phyloP scores from a whole-genome alignment of 148 eudicot genomes.

The Cornus kousa region DNA sequence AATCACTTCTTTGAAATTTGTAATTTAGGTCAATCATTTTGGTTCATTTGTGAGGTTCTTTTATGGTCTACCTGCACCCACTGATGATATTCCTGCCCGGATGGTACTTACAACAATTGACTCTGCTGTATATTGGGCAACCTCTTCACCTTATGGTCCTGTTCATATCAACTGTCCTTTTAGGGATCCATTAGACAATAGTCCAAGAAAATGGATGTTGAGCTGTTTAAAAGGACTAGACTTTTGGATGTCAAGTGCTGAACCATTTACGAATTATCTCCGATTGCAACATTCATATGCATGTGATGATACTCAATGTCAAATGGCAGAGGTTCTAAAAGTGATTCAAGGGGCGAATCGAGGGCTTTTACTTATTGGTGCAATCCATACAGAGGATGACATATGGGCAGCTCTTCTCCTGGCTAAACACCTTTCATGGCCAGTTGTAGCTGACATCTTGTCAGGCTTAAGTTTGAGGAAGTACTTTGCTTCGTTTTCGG shows the following conservation, averaged over 20 bases:
- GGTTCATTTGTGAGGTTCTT: constrained; percentile 81
- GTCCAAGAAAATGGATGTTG: constrained; percentile 43
- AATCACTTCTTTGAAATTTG: constrained; percentile 4
- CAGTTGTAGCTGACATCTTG: constrained; percentile 76
- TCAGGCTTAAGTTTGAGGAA: constrained; percentile 86
- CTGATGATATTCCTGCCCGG: constrained; percentile 70
- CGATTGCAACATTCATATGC: constrained; percentile 38
- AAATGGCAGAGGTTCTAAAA: constrained; percentile 50
- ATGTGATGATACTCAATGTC: constrained; percentile 26
- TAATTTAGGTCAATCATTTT: constrained; percentile 78
- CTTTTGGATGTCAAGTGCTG: constrained; percentile 60
- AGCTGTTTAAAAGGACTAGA: constrained; percentile 75
- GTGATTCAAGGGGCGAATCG: constrained; percentile 51
- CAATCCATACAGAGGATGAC: constrained; percentile 69
- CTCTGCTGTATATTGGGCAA: constrained; percentile 78
- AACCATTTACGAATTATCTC: constrained; percentile 71
- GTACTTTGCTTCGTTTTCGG: constrained; percentile 44
- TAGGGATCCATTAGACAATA: constrained; percentile 83
- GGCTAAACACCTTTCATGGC: constrained; percentile 89
- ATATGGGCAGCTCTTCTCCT: constrained; percentile 86
- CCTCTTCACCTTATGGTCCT: constrained; percentile 76
- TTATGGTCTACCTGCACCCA: constrained; percentile 82
- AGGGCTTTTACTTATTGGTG: constrained; percentile 73
- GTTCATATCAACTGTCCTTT: constrained; percentile 90
- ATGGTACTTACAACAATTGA: constrained; percentile 90